phyloP scores from a whole-genome alignment of 1,284 basidiomycete species.

The Leccinum ambiguum region DNA sequence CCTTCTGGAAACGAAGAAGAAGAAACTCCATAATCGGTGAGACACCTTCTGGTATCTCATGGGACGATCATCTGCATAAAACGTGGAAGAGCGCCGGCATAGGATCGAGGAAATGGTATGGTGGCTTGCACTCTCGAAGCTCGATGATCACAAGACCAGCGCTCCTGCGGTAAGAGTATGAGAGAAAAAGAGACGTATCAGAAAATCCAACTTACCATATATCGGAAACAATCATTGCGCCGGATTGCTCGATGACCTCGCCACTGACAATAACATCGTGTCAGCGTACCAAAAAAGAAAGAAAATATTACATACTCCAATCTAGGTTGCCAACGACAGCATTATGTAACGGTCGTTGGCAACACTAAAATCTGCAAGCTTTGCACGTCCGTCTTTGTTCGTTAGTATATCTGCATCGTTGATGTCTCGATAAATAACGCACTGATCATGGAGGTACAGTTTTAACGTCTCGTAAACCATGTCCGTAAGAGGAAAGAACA shows the following conservation, averaged over 20 bases:
- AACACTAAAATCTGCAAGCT: no score
- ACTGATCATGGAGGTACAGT: no score
- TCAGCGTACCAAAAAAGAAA: slow-evolving; percentile 12
- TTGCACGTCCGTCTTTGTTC: no score
- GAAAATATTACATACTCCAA: no score
- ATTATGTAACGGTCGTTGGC: no score
- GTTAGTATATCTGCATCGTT: no score
- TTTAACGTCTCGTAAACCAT: no score
- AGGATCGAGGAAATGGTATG: slow-evolving; percentile 93
- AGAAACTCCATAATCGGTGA: slow-evolving; percentile 95
- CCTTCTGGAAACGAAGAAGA: slow-evolving; percentile 98
- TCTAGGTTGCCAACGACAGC: no score
- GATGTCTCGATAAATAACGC: no score
- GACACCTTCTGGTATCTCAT: slow-evolving; percentile 89
- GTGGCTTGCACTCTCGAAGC: slow-evolving; percentile 92
- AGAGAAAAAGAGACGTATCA: slow-evolving; percentile 6
- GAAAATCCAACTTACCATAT: slow-evolving; percentile 67
- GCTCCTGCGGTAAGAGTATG: slow-evolving; percentile 52
- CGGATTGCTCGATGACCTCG: slow-evolving; percentile 98
- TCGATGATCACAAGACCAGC: slow-evolving; percentile 98
- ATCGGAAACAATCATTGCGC: slow-evolving; percentile 96
- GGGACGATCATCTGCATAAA: slow-evolving; percentile 90
- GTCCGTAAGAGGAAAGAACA: no score
- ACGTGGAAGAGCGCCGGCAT: slow-evolving; percentile 99
- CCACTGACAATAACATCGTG: slow-evolving; percentile 57